A percentile compares a stretch with the other conserved stretches of the same genome.
phyloP scores from a whole-genome alignment of 805 yeast species.

The Kuraishia hungarica region DNA sequence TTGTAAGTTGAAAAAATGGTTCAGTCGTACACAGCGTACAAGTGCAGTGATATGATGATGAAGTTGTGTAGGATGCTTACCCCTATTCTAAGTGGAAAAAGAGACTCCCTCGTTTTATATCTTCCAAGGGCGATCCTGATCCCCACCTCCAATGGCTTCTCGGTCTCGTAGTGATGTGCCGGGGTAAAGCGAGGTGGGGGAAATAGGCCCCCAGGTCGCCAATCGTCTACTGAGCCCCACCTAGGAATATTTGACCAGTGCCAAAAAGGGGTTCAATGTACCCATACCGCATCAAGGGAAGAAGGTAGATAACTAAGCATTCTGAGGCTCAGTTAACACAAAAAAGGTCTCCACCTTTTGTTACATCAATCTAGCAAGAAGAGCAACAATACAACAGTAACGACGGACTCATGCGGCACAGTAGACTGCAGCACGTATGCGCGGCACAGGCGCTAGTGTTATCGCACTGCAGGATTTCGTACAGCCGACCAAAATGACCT shows the following conservation, averaged over 20 bases:
- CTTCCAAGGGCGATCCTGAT: not conserved
- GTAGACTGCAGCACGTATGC: not conserved
- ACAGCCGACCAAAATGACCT: not conserved
- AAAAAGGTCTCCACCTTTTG: not conserved
- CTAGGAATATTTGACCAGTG: not conserved
- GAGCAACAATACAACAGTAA: not conserved
- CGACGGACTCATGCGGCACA: not conserved
- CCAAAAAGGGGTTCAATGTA: not conserved
- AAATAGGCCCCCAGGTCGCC: not conserved
- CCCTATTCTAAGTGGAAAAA: not conserved
- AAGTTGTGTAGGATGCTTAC: not conserved
- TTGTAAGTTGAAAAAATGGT: not conserved
- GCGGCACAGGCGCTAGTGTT: not conserved
- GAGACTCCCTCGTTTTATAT: not conserved
- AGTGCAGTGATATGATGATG: too few species aligned
- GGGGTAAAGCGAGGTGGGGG: not conserved
- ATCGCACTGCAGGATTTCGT: not conserved
- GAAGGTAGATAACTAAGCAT: not conserved
- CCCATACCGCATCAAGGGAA: not conserved
- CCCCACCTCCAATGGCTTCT: too few species aligned
- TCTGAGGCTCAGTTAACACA: not conserved
- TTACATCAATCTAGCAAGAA: not conserved
- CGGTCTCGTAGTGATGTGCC: not conserved
- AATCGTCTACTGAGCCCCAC: not conserved
- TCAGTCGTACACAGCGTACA: not conserved